Conservation (phyloP, 176 grass and related monocot species). For the Juncus effusus region DNA sequence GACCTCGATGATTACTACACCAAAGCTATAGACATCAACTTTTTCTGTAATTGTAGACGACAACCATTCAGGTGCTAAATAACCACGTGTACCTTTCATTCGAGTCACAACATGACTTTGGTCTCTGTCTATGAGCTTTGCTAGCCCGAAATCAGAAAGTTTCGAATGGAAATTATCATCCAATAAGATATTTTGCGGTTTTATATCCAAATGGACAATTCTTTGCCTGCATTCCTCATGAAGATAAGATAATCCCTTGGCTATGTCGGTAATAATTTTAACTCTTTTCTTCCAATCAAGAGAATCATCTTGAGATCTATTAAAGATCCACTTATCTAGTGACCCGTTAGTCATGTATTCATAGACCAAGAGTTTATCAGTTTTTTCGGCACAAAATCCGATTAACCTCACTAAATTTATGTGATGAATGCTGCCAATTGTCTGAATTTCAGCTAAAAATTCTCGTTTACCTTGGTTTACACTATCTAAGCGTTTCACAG, state of each 20-base stretch:
- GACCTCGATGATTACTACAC: constrained; percentile 3
- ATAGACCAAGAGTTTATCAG: constrained; percentile 42
- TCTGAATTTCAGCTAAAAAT: constrained; percentile 54
- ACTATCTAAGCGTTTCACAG: constrained; percentile 41
- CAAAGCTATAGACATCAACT: constrained; percentile 65
- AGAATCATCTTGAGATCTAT: no score
- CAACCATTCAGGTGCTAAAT: no score
- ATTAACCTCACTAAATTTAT: background rate
- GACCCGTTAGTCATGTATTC: constrained; percentile 52
- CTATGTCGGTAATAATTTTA: constrained; percentile 35
- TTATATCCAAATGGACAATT: constrained; percentile 69
- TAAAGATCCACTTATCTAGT: no score
- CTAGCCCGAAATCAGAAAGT: constrained; percentile 58
- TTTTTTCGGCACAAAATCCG: constrained; percentile 8
- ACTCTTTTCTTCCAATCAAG: background rate
- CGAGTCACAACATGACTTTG: constrained; percentile 35
- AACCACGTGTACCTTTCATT: background rate
- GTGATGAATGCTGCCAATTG: constrained; percentile 52
- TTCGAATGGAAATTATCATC: constrained; percentile 6
- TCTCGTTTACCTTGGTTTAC: constrained; percentile 39
- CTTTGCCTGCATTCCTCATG: constrained; percentile 53
- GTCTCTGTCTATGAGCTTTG: constrained; percentile 62
- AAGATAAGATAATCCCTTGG: constrained; percentile 18
- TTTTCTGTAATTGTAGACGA: constrained; percentile 39
- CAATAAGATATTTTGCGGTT: constrained; percentile 15